Base-by-base conservation (phyloP, 129 eudicot species). In the Gnaphalium uliginosum region DNA sequence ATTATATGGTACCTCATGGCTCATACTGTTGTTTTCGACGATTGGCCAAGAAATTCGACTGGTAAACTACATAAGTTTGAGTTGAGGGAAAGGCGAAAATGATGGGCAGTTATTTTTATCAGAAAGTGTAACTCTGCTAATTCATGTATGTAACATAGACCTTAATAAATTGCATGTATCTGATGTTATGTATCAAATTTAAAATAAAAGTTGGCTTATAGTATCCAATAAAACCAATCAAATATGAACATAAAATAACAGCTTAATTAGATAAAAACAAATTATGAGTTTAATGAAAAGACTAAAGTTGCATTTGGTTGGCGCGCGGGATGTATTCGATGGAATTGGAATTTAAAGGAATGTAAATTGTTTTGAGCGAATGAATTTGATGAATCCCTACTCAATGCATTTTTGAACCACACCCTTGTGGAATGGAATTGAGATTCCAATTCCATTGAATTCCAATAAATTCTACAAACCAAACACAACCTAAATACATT, bases 1-100 rank as follows among this genome's bases (percentile, higher is more conserved):
- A 35, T 35, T 57, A 33, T 24, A 76, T 82, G 85, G 61, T 59
- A 9, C 85, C 82, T 5, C 70, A 37, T 13, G n/a, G n/a, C n/a
- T n/a, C n/a, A n/a, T n/a, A 73, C 67, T 25, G 71, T 82, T 71
- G 35, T 70, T 41, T 82, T 76, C 23, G 66, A 73, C 1, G 77
- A 76, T 64, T 63, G 76, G 65, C 78, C 85, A 3, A 53, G 59
- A 50, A 82, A 60, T 76, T 71, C 85, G 15, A 76, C 85, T 0
- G 82, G 85, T 17, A 82, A 82, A 43, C 60, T 82, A 2, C 85
- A 82, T 7, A 82, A 82, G 69, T 82, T 82, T 71, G 60, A 19
- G 33, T 54, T 82, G 73, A 76, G 82, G 78, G 78, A 76, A 59
- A 66, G 50, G 61, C 79, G 78, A 0, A 76, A 76, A 26, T 73